phyloP scores from a whole-genome alignment of 1,284 basidiomycete genomes.

The Volvariella volvacea region DNA sequence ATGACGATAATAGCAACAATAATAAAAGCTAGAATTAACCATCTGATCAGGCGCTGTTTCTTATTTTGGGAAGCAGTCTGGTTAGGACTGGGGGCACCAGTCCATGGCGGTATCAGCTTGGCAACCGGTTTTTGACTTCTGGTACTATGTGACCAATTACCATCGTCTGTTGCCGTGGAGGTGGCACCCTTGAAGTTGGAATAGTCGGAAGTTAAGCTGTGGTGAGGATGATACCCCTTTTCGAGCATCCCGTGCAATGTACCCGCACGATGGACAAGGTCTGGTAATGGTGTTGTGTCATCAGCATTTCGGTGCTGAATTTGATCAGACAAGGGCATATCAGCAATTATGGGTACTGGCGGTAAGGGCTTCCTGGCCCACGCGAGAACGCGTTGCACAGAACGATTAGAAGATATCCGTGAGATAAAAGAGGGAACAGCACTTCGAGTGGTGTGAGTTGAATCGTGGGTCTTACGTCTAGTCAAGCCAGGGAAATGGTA shows the following conservation, averaged over 20 bases:
- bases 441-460: constrained; percentile 40
- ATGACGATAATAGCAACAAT: constrained; percentile 26
- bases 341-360: constrained; percentile 43
- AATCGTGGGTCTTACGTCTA: constrained; percentile 19
- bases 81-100: background rate
- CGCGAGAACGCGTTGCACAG: constrained; percentile 29
- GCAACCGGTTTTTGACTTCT: too few relatives aligned
- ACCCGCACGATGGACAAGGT: constrained; percentile 46
- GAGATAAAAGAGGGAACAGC: constrained; percentile 45
- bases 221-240: constrained; percentile 43
- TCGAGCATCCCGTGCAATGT: constrained; percentile 42
- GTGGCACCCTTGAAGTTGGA: constrained; percentile 20
- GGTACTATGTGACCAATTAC: background rate
- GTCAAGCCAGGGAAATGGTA: background rate
- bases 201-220: constrained; percentile 27
- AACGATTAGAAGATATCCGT: constrained; percentile 31
- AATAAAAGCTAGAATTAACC: constrained; percentile 25
- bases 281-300: constrained; percentile 38
- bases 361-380: constrained; percentile 50
- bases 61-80: constrained; percentile 7
- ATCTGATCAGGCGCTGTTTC: constrained; percentile 22
- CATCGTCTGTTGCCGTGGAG: background rate
- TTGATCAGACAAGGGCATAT: constrained; percentile 34
- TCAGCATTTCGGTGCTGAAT: constrained; percentile 36
- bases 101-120: background rate